Evolutionary conservation across 176 grass and related monocot genomes (phyloP), one percentile per base, ranked within the genome.

Genomic region (Rhynchospora pubera): DNA sequence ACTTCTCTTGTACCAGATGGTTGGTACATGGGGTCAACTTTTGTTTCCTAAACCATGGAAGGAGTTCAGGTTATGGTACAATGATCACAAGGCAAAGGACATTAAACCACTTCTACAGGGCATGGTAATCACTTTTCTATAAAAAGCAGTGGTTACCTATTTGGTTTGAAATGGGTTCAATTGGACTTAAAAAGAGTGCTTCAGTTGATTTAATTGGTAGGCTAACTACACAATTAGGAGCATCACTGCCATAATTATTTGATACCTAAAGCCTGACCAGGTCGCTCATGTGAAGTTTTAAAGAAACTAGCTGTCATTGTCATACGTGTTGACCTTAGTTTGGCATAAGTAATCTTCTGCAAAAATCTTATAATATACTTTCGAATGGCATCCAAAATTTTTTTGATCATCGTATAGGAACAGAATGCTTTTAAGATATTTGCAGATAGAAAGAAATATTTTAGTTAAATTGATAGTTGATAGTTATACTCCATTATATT

Each of bases 11-110:
- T 99, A 99, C 84, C 96, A 99, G 82, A 91, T 99, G 91, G 96
- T 99, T 48, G 96, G 96, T 79, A 99, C 96, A 39, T 99, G 96
- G 96, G 96, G 92, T 48, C 96, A 99, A 74, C 91, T 99, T 93
- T 88, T 99, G 65, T 99, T 99, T 87, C 96, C 96, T 84, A 95
- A 93, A 93, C 90, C 92, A 52, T 99, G 96, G 96, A 95, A 94
- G 86, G 96, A 99, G 76, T 99, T 99, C 51, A 86, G 96, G 73
- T 60, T 94, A 60, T 95, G 96, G 96, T 99, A 95, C 4, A 88
- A 99, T 89, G 87, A 88, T 80, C 90, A 91, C 76, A 99, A 99
- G 85, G 52, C 91, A 23, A 93, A 93, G 82, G 91, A 86, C 47
- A 85, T 91, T 82, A 95, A 91, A 84, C 96, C 96, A 82, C 86